A percentile compares a stretch with the other conserved stretches of the same genome.
Conservation (phyloP, 2,329 filamentous ascomycete species). For the Cladosporium halotolerans region DNA sequence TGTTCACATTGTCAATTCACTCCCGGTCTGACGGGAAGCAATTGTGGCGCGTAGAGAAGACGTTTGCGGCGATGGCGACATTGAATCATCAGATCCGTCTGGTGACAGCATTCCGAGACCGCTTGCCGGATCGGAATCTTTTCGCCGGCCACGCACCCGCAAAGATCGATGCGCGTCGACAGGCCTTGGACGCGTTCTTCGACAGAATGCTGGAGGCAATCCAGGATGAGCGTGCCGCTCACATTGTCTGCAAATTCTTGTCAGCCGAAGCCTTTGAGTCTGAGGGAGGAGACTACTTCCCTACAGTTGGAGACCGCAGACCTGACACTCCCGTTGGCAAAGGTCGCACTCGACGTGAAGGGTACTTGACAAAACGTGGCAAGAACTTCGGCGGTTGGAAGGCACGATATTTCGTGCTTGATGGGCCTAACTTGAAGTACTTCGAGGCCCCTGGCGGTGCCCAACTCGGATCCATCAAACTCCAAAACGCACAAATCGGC, state of each 20-base stretch:
- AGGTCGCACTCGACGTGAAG: constrained; percentile 67
- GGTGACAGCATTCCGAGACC: constrained; percentile 64
- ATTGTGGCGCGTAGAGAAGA: constrained; percentile 92
- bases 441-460: constrained; percentile 86
- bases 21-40: constrained; percentile 70
- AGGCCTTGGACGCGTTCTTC: constrained; percentile 77
- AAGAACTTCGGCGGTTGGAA: constrained; percentile 99
- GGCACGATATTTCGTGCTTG: constrained; percentile 65
- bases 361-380: constrained; percentile 90
- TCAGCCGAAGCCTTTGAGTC: constrained; percentile 58
- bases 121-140: constrained; percentile 73
- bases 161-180: constrained; percentile 79
- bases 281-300: constrained; percentile 44
- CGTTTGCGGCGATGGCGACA: constrained; percentile 70
- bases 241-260: constrained; percentile 82
- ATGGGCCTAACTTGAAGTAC: constrained; percentile 72
- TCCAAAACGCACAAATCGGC: constrained; percentile 85
- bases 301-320: constrained; percentile 26
- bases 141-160: constrained; percentile 92
- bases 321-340: constrained; percentile 46
- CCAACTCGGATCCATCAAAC: constrained; percentile 87
- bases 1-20: constrained; percentile 84
- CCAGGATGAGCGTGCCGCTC: constrained; percentile 67
- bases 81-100: constrained; percentile 77
- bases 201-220: constrained; percentile 77